Base-by-base conservation (phyloP, 2,329 filamentous ascomycete genomes). In the Amauroascus verrucosus region DNA sequence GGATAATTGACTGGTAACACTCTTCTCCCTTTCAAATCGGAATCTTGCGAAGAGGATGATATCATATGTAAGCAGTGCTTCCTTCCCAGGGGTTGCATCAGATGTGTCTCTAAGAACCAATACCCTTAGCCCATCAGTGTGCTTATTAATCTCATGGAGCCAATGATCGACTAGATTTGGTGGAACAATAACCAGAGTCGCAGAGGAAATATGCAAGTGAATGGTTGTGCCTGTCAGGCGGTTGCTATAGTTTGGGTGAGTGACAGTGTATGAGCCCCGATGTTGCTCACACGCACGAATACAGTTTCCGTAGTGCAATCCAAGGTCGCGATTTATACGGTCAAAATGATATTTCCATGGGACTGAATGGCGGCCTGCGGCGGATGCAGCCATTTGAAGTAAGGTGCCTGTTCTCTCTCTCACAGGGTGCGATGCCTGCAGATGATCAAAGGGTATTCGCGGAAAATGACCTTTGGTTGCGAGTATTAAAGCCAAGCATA, bases 161-260 rank as follows among this genome's bases (percentile, higher is more conserved):
- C 91, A 96, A 65, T 97, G 91, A 51, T 83, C 77, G 2, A 95
- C 73, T 22, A 96, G 74, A 63, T 96, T 96, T 13, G 82, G 76
- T 0, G 91, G 91, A 0, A 90, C 88, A 28, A 96, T 79, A 16
- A 95, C 74, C 2, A 97, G 72, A 0, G 85, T 95, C 0, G 79
- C 79, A 26, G 79, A 76, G 24, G 54, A 51, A 14, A 59, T 33
- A 11, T 14, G 40, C 32, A 54, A 20, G 7, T 48, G 16, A 22
- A 33, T 44, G 18, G 8, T 24, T 50, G 20, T 33, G 6, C 2
- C 14, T 47, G 52, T 76, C 67, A 54, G 73, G 61, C 59, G 75
- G 64, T 68, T 68, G 47, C 56, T 70, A 62, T 66, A 66, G 56
- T 62, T 63, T 26, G 73, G 68, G 37, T 70, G 62, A 1, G 76